These are phyloP conservation scores for Picea glauca DNA, from an alignment of 75 land plant species.

Conservation along the genomic window DNA sequence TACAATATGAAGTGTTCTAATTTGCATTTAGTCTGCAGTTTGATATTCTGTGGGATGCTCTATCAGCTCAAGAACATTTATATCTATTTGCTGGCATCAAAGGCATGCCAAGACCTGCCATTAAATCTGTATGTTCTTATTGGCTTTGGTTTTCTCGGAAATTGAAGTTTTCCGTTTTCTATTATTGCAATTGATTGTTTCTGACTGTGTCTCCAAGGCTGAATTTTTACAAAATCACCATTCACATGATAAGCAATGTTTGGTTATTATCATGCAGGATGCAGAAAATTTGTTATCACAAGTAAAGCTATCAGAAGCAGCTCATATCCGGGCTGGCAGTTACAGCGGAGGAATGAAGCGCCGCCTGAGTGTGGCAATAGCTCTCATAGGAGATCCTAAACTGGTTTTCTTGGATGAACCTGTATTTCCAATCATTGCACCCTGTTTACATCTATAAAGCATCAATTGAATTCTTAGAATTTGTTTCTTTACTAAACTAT, in stretches of 20 bases:
- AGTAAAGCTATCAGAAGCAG: constrained; percentile 12
- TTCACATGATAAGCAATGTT: background rate
- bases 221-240: too few species aligned
- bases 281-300: constrained; percentile 8
- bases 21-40: constrained; percentile 42
- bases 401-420: constrained; percentile 34
- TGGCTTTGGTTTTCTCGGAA: background rate
- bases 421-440: constrained; percentile 11
- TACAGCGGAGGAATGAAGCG: constrained; percentile 38
- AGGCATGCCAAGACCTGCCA: constrained; percentile 64
- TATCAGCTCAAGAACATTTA: constrained; percentile 86
- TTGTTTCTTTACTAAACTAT: background rate
- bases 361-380: constrained; percentile 32
- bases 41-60: constrained; percentile 89
- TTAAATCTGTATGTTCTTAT: constrained; percentile 45
- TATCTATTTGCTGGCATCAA: constrained; percentile 88
- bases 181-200: background rate
- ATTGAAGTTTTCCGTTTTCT: background rate
- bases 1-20: background rate
- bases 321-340: constrained; percentile 6
- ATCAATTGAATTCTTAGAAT: background rate
- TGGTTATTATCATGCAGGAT: background rate
- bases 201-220: background rate
- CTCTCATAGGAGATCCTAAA: constrained; percentile 33
- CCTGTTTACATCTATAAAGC: background rate